Evolutionary conservation across 495 filamentous ascomycete species (phyloP).

Genomic region (Emericellopsis terricola): DNA sequence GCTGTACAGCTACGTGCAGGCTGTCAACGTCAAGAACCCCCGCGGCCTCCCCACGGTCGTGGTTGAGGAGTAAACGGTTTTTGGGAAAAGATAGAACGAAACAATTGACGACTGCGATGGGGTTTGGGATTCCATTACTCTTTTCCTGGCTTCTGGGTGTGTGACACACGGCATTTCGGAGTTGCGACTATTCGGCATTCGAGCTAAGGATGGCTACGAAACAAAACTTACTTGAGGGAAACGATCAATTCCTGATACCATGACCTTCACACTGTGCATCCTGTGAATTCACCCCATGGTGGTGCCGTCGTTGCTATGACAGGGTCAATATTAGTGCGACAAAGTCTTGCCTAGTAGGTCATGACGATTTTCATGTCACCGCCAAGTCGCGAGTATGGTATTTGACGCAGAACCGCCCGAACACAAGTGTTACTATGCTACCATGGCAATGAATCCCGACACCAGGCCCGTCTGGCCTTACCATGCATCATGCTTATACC

Average conservation of each 20-base stretch:
- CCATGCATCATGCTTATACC: no score
- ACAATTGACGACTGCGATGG: conserved; percentile 12
- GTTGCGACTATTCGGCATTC: conserved; percentile 4
- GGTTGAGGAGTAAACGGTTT: conserved; percentile 38
- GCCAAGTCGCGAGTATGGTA: no score
- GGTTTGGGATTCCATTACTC: conserved; percentile 14
- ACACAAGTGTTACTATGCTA: no score
- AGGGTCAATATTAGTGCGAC: no score
- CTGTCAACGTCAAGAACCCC: conserved; percentile 96
- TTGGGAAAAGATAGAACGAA: conserved; percentile 12
- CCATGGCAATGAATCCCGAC: no score
- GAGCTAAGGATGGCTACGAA: conserved; percentile 1
- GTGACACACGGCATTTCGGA: conserved; percentile 23
- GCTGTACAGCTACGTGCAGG: conserved; percentile 97
- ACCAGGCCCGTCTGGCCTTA: no score
- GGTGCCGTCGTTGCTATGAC: no score
- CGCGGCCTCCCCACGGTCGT: conserved; percentile 88
- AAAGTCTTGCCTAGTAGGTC: no score
- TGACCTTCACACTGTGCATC: no score
- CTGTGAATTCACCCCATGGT: no score
- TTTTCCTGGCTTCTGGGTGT: conserved; percentile 18
- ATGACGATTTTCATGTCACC: no score
- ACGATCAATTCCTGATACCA: conserved; percentile 1
- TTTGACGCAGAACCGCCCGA: no score
- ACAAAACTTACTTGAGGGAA: conserved; percentile 2